Percentiles rank a stretch among this genome's conserved stretches.
Conservation (phyloP, 2,329 filamentous ascomycete species). For the Furcasterigmium sp. region DNA sequence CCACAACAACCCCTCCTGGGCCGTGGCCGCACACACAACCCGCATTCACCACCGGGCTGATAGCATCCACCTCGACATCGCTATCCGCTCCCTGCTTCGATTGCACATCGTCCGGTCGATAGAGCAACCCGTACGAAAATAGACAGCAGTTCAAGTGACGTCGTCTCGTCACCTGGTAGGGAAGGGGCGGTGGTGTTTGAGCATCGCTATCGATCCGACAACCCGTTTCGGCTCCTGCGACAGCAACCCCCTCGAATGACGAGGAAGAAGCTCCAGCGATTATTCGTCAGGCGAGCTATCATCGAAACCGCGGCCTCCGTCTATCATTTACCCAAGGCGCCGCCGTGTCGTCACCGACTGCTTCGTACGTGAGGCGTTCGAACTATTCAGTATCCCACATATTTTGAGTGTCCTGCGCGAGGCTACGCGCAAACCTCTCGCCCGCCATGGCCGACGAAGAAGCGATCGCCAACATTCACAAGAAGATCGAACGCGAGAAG, state of each 20-base stretch:
- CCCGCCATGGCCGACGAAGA: slow-evolving; percentile 59
- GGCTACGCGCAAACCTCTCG: slow-evolving; percentile 27
- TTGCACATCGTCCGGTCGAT: no score
- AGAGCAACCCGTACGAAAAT: no score
- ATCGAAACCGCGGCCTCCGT: no score
- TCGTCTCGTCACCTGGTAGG: no score
- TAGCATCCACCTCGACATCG: no score
- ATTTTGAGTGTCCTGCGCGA: slow-evolving; percentile 27
- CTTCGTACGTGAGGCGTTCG: neutral
- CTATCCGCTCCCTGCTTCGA: no score
- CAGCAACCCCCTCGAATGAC: slow-evolving; percentile 3
- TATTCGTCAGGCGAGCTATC: no score
- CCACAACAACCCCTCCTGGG: no score
- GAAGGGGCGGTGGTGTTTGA: neutral
- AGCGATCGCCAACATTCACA: slow-evolving; percentile 73
- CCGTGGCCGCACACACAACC: no score
- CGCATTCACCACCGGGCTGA: no score
- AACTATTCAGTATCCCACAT: neutral
- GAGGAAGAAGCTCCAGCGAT: neutral
- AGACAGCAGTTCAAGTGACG: no score
- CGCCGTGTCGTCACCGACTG: neutral
- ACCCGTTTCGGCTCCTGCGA: neutral
- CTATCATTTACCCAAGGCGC: no score
- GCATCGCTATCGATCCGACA: neutral
- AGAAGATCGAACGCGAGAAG: slow-evolving; percentile 98